Evolutionary conservation across 1,139 yeast genomes (phyloP).

Genomic region (Yamadazyma atlantica): DNA sequence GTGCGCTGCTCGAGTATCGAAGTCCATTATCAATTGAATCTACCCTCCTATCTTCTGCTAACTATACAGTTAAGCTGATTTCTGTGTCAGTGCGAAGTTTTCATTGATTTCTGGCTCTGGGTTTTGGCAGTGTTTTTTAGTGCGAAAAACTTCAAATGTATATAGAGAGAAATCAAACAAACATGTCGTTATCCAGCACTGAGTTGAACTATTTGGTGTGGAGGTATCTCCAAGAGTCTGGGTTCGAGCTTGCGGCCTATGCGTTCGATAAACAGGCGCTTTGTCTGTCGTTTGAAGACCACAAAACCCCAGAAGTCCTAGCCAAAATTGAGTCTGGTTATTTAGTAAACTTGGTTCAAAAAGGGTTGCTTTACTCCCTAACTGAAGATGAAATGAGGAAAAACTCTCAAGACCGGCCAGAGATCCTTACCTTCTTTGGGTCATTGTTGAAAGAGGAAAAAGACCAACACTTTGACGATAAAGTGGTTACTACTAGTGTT

Average conservation of each 20-base stretch:
- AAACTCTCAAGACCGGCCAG: conserved; percentile 12
- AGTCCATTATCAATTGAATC: no score
- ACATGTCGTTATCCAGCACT: conserved; percentile 78
- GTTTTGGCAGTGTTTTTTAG: no score
- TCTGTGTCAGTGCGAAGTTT: no score
- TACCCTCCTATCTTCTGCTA: no score
- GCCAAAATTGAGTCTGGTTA: conserved; percentile 63
- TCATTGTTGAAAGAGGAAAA: conserved; percentile 27
- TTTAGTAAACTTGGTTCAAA: conserved; percentile 77
- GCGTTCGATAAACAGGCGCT: conserved; percentile 78
- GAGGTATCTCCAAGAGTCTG: conserved; percentile 91
- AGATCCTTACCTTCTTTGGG: conserved; percentile 29
- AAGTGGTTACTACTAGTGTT: not conserved
- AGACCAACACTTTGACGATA: conserved; percentile 4
- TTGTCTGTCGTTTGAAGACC: conserved; percentile 57
- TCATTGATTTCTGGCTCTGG: conserved; percentile 1
- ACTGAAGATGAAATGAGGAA: conserved; percentile 29
- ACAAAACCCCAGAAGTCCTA: conserved; percentile 44
- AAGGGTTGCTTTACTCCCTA: conserved; percentile 69
- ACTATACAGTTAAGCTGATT: no score
- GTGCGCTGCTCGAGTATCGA: conserved; percentile 29
- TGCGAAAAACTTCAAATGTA: no score
- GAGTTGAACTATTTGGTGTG: conserved; percentile 90
- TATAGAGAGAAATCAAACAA: no score
- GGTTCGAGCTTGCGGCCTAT: conserved; percentile 74